Percentiles rank a stretch among this genome's conserved stretches.
phyloP scores from a whole-genome alignment of 768 basidiomycete genomes.

The Mycena albidolilacea region DNA sequence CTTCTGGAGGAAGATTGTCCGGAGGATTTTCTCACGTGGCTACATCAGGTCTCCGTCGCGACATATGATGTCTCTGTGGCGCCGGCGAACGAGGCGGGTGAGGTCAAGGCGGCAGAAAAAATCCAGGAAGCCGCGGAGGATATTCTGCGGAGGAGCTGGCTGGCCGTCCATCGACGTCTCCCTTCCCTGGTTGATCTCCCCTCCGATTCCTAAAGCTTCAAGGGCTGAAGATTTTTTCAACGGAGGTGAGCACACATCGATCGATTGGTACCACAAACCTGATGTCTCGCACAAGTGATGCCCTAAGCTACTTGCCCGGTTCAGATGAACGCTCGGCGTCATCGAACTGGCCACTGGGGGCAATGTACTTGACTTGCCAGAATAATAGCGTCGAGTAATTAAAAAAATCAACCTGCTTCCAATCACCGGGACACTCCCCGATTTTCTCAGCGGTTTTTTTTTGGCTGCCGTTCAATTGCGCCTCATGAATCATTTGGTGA shows the following conservation, averaged over 20 bases:
- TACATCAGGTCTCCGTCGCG: slow-evolving; percentile 23
- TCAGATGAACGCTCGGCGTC: no score
- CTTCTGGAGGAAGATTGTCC: slow-evolving; percentile 35
- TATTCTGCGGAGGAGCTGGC: slow-evolving; percentile 27
- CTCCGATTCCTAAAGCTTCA: not conserved
- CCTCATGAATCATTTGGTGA: no score
- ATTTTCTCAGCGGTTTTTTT: no score
- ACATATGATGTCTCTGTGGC: slow-evolving; percentile 20
- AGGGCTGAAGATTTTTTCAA: not conserved
- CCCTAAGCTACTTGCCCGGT: no score
- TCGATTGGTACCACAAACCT: not conserved
- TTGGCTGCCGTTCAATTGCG: no score
- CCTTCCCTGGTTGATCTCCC: not conserved
- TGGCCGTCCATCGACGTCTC: slow-evolving; percentile 16
- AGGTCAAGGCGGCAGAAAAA: slow-evolving; percentile 28
- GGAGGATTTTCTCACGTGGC: slow-evolving; percentile 21
- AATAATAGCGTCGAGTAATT: not conserved
- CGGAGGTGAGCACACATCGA: not conserved
- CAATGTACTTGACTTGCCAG: not conserved
- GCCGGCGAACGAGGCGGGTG: slow-evolving; percentile 3
- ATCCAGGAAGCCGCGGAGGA: slow-evolving; percentile 32
- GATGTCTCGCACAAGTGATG: not conserved
- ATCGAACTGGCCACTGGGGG: no score
- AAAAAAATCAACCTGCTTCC: not conserved
- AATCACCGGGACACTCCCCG: no score